Conservation (phyloP, 1,284 basidiomycete species). For the Cryptococcus deneoformans region DNA sequence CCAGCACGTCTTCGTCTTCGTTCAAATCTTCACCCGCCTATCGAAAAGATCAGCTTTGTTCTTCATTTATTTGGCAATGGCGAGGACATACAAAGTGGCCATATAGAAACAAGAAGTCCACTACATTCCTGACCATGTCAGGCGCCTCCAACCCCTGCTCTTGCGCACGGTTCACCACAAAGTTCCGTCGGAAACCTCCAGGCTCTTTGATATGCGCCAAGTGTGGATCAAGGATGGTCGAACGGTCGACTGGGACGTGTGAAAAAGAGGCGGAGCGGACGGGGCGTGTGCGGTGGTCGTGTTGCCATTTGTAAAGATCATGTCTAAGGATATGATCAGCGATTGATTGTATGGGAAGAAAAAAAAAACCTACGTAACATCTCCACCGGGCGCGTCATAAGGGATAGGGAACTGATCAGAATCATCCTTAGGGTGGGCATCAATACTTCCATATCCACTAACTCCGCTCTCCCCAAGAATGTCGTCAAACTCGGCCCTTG, state of each 20-base stretch:
- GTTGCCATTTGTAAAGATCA: constrained; percentile 90
- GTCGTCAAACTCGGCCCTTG: constrained; percentile 6
- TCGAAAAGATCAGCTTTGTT: no score
- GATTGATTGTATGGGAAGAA: background rate
- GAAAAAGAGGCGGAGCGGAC: constrained; percentile 66
- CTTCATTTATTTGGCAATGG: background rate
- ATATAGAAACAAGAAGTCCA: constrained; percentile 88
- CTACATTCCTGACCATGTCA: constrained; percentile 74
- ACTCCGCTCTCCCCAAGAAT: constrained; percentile 8
- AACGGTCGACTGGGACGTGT: constrained; percentile 58
- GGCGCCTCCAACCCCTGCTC: constrained; percentile 65
- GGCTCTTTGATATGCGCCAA: constrained; percentile 90
- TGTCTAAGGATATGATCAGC: constrained; percentile 57
- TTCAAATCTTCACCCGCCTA: constrained; percentile 94
- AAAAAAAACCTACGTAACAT: constrained; percentile 71
- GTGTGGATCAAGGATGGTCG: constrained; percentile 57
- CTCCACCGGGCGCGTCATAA: constrained; percentile 77
- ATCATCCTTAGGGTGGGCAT: constrained; percentile 10
- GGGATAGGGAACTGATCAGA: constrained; percentile 72
- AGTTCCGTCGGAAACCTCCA: constrained; percentile 88
- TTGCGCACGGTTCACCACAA: constrained; percentile 66
- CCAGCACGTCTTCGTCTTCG: constrained; percentile 63
- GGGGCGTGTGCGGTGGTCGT: constrained; percentile 61
- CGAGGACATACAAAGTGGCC: constrained; percentile 79
- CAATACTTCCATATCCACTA: constrained; percentile 13